Evolutionary conservation across 768 basidiomycete species (phyloP).

Genomic region (Steccherinum ochraceum): DNA sequence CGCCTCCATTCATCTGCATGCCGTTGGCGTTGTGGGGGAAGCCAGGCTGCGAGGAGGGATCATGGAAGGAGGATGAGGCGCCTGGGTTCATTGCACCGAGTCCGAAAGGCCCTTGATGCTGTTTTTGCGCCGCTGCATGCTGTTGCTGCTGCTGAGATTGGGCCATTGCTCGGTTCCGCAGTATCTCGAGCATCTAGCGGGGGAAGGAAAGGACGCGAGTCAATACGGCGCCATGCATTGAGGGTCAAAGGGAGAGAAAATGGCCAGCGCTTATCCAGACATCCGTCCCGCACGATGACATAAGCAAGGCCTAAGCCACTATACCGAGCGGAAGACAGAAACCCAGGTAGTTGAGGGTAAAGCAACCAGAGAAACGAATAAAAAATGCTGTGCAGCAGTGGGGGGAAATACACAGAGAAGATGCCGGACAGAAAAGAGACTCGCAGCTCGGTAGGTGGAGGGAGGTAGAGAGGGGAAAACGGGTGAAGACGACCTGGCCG

Average conservation of each 20-base stretch:
- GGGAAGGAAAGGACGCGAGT: background rate
- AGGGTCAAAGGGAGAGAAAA: background rate
- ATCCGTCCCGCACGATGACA: background rate
- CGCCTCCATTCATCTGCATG: background rate
- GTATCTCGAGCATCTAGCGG: background rate
- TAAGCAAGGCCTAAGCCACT: background rate
- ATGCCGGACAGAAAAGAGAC: constrained; percentile 12
- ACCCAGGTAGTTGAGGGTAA: background rate
- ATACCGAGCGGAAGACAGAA: background rate
- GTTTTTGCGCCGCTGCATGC: constrained; percentile 6
- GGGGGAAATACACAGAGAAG: background rate
- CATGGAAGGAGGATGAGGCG: background rate
- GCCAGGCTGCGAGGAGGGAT: constrained; percentile 1
- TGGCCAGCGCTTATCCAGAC: background rate
- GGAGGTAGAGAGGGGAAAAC: constrained; percentile 1
- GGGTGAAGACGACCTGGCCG: background rate
- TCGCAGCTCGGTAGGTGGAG: background rate
- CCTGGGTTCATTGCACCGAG: constrained; percentile 5
- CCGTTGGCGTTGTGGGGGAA: background rate
- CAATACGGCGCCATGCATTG: background rate
- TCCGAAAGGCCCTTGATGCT: constrained; percentile 7
- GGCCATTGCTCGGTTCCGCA: too few relatives aligned
- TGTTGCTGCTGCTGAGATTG: background rate
- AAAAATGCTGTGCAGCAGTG: background rate
- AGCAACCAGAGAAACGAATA: constrained; percentile 3